Conservation (phyloP, 2,329 filamentous ascomycete species). For the Hymenoscyphus albidus region DNA sequence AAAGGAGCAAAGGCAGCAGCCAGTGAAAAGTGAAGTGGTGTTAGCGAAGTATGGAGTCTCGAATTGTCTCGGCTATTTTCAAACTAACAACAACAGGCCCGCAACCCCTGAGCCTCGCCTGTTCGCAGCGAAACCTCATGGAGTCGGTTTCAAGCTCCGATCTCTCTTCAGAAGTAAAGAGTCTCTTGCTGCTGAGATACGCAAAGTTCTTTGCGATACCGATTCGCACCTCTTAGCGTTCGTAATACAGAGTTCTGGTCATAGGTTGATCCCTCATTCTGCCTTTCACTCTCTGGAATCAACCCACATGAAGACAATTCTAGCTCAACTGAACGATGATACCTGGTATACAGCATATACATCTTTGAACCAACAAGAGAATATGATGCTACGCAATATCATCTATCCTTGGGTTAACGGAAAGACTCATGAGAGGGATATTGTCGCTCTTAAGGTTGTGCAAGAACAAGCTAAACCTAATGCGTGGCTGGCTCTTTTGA, state of each 20-base stretch:
- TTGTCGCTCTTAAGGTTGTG: conserved; percentile 28
- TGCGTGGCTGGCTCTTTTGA: conserved; percentile 23
- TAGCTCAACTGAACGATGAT: conserved; percentile 27
- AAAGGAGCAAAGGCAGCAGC: background rate
- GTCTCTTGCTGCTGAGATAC: conserved; percentile 31
- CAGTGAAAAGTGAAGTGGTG: background rate
- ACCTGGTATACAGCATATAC: conserved; percentile 30
- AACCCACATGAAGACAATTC: conserved; percentile 30
- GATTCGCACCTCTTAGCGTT: conserved; percentile 26
- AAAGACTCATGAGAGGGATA: conserved; percentile 17
- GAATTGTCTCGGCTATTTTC: background rate
- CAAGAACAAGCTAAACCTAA: conserved; percentile 21
- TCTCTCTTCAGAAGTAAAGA: conserved; percentile 29
- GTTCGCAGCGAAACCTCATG: conserved; percentile 24
- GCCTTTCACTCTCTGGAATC: conserved; percentile 30
- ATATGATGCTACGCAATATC: conserved; percentile 14
- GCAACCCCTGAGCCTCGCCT: conserved; percentile 19
- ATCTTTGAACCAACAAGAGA: conserved; percentile 18
- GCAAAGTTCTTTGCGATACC: conserved; percentile 18
- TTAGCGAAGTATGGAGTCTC: background rate
- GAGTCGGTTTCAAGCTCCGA: conserved; percentile 26
- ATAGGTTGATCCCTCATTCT: conserved; percentile 27
- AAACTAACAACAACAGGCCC: conserved; percentile 13
- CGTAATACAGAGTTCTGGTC: conserved; percentile 19
- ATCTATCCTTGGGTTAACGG: conserved; percentile 11